Percentiles rank a stretch among this genome's conserved stretches.
Evolutionary conservation across 495 filamentous ascomycete species (phyloP).

Genomic region (Lasiosphaeria ovina): DNA sequence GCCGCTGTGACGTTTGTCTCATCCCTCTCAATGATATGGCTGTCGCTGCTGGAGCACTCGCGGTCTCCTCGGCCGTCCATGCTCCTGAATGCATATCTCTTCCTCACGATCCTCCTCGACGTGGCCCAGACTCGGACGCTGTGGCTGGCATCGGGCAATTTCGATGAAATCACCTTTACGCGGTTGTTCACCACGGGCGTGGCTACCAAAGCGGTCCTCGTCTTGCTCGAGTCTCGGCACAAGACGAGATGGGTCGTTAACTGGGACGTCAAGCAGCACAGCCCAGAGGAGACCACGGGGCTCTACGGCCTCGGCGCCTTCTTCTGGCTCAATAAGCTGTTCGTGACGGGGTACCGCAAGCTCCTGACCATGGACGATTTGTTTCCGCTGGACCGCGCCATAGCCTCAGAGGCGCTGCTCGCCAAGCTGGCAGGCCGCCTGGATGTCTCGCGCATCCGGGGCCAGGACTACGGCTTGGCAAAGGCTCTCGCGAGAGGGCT

Average conservation of each 20-base stretch:
- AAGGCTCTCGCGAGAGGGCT: constrained; percentile 20
- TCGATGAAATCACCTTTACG: constrained; percentile 30
- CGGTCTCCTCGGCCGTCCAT: constrained; percentile 55
- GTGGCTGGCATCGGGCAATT: constrained; percentile 48
- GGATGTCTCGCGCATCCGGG: constrained; percentile 10
- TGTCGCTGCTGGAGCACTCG: constrained; percentile 59
- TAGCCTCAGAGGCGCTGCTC: constrained; percentile 17
- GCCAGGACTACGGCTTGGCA: constrained; percentile 18
- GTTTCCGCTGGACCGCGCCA: constrained; percentile 32
- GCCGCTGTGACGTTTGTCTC: constrained; percentile 32
- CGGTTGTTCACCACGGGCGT: constrained; percentile 48
- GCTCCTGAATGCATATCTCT: constrained; percentile 59
- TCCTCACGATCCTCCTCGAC: constrained; percentile 60
- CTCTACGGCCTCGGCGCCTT: constrained; percentile 31
- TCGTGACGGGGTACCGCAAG: constrained; percentile 21
- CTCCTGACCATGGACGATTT: constrained; percentile 22
- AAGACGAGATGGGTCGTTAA: constrained; percentile 44
- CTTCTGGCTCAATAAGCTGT: constrained; percentile 26
- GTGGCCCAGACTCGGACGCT: constrained; percentile 54
- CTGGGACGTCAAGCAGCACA: constrained; percentile 25
- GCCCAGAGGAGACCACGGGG: constrained; percentile 59
- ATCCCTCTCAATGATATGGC: constrained; percentile 33
- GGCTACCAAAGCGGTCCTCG: constrained; percentile 47
- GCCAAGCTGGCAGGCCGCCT: constrained; percentile 10
- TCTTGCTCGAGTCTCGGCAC: constrained; percentile 53